phyloP scores from a whole-genome alignment of 768 basidiomycete genomes.

The Punctularia strigosozonata region DNA sequence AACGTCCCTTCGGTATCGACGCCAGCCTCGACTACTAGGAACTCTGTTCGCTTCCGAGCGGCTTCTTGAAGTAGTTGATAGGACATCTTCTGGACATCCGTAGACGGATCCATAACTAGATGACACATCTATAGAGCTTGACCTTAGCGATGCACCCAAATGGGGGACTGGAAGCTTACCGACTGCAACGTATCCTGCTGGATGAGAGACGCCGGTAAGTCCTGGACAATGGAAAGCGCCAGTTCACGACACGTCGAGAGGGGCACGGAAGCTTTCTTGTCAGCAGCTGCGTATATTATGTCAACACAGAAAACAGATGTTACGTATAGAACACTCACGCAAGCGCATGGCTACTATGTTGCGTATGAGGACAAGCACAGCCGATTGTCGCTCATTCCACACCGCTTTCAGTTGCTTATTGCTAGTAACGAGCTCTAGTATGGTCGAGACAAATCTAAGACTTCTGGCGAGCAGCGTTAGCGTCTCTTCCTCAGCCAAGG shows the following conservation, averaged over 20 bases:
- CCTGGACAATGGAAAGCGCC: slow-evolving; percentile 55
- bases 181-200: slow-evolving; percentile 52
- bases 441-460: slow-evolving; percentile 47
- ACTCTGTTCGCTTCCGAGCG: slow-evolving; percentile 64
- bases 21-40: slow-evolving; percentile 79
- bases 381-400: slow-evolving; percentile 50
- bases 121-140: slow-evolving; percentile 62
- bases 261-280: slow-evolving; percentile 33
- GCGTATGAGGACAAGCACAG: slow-evolving; percentile 45
- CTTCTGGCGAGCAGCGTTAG: slow-evolving; percentile 61
- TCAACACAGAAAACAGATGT: background rate
- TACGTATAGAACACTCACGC: slow-evolving; percentile 26
- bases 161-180: slow-evolving; percentile 22
- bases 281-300: slow-evolving; percentile 6
- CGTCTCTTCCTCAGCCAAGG: slow-evolving; percentile 43
- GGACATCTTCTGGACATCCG: slow-evolving; percentile 63
- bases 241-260: slow-evolving; percentile 56
- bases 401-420: slow-evolving; percentile 63
- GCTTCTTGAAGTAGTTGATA: slow-evolving; percentile 63
- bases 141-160: background rate
- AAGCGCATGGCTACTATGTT: slow-evolving; percentile 42
- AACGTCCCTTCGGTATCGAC: slow-evolving; percentile 55
- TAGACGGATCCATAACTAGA: slow-evolving; percentile 53
- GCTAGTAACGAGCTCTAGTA: slow-evolving; percentile 58
- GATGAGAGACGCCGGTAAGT: slow-evolving; percentile 51